Evolutionary conservation across 108 stramenopile species (phyloP), one percentile per base, ranked within the genome.

Genomic region (Epithemia pelagica): DNA sequence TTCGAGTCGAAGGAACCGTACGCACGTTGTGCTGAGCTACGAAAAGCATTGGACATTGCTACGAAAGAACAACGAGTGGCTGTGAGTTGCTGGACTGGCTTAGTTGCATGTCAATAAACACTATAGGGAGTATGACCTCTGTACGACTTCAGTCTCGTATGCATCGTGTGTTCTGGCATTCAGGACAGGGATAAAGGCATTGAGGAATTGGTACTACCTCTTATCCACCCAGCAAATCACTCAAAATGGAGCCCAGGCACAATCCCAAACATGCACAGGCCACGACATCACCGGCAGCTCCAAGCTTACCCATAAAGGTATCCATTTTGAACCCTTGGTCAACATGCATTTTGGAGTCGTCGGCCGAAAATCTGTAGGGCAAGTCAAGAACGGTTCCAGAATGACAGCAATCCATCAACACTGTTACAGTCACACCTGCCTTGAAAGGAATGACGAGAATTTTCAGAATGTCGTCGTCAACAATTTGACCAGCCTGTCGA

Each of bases 401-500:
- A 51, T 92, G 91, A 63, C 91, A 88, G 62, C 83, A 88, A 60
- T 91, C 89, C 84, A 88, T 88, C 25, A 68, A 88, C 32, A 74
- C 84, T 61, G 90, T 88, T 58, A 96, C 84, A 7, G 71, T 77
- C 3, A 94, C 92, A 62, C 88, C 92, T 10, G 63, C 73, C 20
- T 70, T 70, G 79, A 97, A 83, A 31, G 88, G 86, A 51, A 78
- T 68, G 15, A 95, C 82, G 52, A 97, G 74, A 27, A 76, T 66
- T 65, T 83, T 81, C 61, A 82, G 82, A 31, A 97, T 58, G 8
- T 88, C 88, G 71, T 94, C 96, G 65, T 96, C 95, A 30, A 81
- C 46, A 58, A 97, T 97, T 58, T 95, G 93, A 1, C 96, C 96
- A 22, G 80, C 67, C 1, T 59, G 65, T 64, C 79, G 55, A 72